These are phyloP conservation scores for Volvariella surrecta DNA, from an alignment of 1,284 basidiomycete species.

Conservation along the genomic window DNA sequence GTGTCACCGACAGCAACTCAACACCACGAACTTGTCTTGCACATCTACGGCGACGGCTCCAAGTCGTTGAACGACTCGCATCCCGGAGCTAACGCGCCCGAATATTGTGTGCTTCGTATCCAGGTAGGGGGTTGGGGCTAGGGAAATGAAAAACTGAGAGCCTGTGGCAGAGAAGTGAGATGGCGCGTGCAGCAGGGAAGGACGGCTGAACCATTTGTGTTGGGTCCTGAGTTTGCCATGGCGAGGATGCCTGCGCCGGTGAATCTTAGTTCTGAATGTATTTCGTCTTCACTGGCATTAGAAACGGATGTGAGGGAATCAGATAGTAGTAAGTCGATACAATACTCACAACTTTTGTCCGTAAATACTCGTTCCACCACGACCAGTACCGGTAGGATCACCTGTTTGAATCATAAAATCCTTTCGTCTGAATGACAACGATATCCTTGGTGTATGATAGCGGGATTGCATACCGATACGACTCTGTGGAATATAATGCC, in stretches of 20 bases:
- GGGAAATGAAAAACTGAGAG: constrained; percentile 91
- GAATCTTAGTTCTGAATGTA: constrained; percentile 82
- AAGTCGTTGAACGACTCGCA: constrained; percentile 78
- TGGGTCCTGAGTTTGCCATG: constrained; percentile 94
- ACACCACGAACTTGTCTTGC: constrained; percentile 58
- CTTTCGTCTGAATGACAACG: constrained; percentile 25
- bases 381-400: constrained; percentile 91
- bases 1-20: constrained; percentile 7
- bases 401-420: constrained; percentile 97
- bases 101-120: constrained; percentile 95
- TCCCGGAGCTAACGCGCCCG: constrained; percentile 79
- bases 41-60: constrained; percentile 74
- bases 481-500: constrained; percentile 84
- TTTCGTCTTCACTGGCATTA: constrained; percentile 66
- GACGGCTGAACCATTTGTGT: constrained; percentile 67
- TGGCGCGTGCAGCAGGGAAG: constrained; percentile 3
- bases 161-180: constrained; percentile 33
- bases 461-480: constrained; percentile 54
- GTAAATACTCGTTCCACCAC: constrained; percentile 90
- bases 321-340: not conserved
- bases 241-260: constrained; percentile 95
- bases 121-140: constrained; percentile 85
- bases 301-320: constrained; percentile 5
- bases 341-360: constrained; percentile 76
- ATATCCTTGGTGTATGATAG: not conserved